Evolutionary conservation across 345 rosid genomes (phyloP).

Genomic region (Pistacia atlantica): DNA sequence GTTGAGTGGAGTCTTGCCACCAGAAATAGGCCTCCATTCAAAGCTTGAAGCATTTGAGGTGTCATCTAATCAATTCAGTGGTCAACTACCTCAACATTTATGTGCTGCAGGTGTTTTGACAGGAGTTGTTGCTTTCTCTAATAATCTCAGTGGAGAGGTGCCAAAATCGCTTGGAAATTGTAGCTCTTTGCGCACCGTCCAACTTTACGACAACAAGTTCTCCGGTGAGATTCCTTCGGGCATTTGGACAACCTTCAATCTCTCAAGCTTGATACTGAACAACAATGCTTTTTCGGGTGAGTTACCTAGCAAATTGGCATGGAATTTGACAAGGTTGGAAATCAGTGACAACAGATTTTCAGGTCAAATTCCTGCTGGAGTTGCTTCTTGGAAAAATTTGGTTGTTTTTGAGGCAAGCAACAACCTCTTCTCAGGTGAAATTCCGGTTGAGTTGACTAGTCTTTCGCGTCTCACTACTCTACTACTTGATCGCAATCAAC

Average conservation of each 20-base stretch:
- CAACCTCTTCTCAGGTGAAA: slow-evolving; percentile 63
- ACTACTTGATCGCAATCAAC: slow-evolving; percentile 56
- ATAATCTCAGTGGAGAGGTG: slow-evolving; percentile 67
- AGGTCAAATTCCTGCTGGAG: slow-evolving; percentile 61
- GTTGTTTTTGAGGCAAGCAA: slow-evolving; percentile 61
- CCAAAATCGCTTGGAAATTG: slow-evolving; percentile 74
- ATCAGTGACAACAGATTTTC: slow-evolving; percentile 69
- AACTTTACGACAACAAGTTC: slow-evolving; percentile 67
- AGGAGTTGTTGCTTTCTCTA: slow-evolving; percentile 64
- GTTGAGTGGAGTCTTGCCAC: slow-evolving; percentile 68
- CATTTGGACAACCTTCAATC: slow-evolving; percentile 57
- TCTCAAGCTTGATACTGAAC: slow-evolving; percentile 59
- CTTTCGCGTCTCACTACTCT: slow-evolving; percentile 47
- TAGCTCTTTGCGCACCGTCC: slow-evolving; percentile 48
- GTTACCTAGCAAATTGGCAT: slow-evolving; percentile 56
- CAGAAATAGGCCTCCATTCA: slow-evolving; percentile 66
- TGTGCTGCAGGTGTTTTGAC: slow-evolving; percentile 61
- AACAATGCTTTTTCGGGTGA: slow-evolving; percentile 68
- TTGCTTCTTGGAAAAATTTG: slow-evolving; percentile 59
- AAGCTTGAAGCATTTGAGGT: slow-evolving; percentile 67
- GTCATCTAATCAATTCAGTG: slow-evolving; percentile 59
- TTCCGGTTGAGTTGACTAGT: slow-evolving; percentile 61
- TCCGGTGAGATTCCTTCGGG: slow-evolving; percentile 76
- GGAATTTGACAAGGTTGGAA: slow-evolving; percentile 75
- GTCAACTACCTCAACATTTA: slow-evolving; percentile 63